Evolutionary conservation across 2,329 filamentous ascomycete genomes (phyloP).

Genomic region (Dactylellina parvicollis): DNA sequence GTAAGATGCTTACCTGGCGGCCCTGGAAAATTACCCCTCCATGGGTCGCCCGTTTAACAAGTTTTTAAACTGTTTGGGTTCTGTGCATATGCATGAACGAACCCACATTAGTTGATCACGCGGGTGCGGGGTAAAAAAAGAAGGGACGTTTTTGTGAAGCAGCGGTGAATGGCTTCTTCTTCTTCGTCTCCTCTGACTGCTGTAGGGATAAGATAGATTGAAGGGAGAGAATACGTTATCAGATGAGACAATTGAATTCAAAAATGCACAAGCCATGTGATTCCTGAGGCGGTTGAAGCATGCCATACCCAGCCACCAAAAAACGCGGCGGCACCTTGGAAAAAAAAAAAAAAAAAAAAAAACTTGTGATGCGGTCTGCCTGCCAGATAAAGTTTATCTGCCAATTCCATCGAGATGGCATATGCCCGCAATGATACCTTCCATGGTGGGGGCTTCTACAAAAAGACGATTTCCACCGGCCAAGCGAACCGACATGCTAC

Average conservation of each 20-base stretch:
- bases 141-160: not conserved
- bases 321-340: too few relatives aligned
- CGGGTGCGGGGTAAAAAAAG: constrained; percentile 45
- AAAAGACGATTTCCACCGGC: not conserved
- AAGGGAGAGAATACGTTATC: constrained; percentile 25
- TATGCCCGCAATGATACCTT: not conserved
- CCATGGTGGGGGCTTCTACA: not conserved
- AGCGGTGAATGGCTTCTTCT: not conserved
- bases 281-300: not conserved
- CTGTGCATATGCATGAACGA: constrained; percentile 38
- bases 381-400: constrained; percentile 41
- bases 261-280: constrained; percentile 13
- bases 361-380: not conserved
- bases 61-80: constrained; percentile 27
- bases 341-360: not conserved
- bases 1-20: not conserved
- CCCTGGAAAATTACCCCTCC: not conserved
- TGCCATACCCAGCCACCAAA: too few relatives aligned
- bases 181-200: not conserved
- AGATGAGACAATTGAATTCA: constrained; percentile 29
- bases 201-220: not conserved
- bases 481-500: too few relatives aligned
- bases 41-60: constrained; percentile 1
- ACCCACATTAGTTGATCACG: constrained; percentile 35
- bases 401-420: constrained; percentile 1